A percentile compares a stretch with the other conserved stretches of the same genome.
Evolutionary conservation across 2,329 filamentous ascomycete species (phyloP).

Genomic region (Cordyceps pruinosa): DNA sequence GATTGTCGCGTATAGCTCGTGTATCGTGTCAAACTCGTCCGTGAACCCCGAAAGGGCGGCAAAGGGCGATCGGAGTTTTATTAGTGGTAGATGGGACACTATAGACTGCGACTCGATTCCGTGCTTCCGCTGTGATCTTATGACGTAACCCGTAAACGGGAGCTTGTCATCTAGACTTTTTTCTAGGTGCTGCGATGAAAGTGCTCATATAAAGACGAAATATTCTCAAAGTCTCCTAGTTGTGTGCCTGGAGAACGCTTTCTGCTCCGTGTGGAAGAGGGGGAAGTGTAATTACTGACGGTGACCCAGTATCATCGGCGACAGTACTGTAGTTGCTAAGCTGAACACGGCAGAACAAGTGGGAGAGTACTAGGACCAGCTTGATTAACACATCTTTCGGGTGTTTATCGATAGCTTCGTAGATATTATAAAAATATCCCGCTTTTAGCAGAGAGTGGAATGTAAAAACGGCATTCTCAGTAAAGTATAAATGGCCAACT

Average conservation of each 20-base stretch:
- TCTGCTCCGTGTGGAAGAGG: slow-evolving; percentile 51
- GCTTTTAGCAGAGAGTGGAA: slow-evolving; percentile 67
- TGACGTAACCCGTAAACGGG: slow-evolving; percentile 43
- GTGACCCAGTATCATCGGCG: slow-evolving; percentile 46
- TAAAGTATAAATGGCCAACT: slow-evolving; percentile 68
- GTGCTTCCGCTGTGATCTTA: slow-evolving; percentile 16
- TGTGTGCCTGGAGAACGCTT: slow-evolving; percentile 52
- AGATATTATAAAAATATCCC: slow-evolving; percentile 61
- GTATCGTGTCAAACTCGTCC: slow-evolving; percentile 57
- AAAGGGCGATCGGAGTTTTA: slow-evolving; percentile 58
- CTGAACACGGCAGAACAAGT: slow-evolving; percentile 59
- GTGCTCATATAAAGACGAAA: slow-evolving; percentile 64
- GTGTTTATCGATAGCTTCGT: slow-evolving; percentile 46
- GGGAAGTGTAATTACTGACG: slow-evolving; percentile 59
- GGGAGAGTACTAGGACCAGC: slow-evolving; percentile 61
- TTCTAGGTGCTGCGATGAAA: slow-evolving; percentile 56
- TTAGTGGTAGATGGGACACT: slow-evolving; percentile 27
- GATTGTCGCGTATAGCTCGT: slow-evolving; percentile 59
- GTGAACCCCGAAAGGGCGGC: slow-evolving; percentile 62
- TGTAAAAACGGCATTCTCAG: slow-evolving; percentile 67
- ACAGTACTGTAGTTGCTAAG: slow-evolving; percentile 39
- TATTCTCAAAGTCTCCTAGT: slow-evolving; percentile 56
- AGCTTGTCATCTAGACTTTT: slow-evolving; percentile 44
- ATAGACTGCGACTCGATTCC: background rate
- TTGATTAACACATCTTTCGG: slow-evolving; percentile 45